phyloP scores from a whole-genome alignment of 176 grass and related monocot species.

The Avena eriantha region DNA sequence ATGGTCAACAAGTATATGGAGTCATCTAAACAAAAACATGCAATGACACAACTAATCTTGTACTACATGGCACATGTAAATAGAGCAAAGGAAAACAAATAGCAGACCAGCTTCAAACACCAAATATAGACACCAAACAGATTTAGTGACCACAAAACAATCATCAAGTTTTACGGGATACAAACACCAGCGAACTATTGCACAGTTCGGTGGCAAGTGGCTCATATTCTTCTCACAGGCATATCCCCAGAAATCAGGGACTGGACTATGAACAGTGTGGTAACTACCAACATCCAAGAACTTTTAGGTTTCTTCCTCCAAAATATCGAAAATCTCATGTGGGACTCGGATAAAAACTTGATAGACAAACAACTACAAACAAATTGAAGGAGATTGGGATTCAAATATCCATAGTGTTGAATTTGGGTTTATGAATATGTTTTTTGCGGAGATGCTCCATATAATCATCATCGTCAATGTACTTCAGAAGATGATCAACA shows the following conservation, averaged over 20 bases:
- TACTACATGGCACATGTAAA: background rate
- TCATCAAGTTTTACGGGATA: background rate
- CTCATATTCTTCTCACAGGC: background rate
- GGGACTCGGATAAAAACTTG: background rate
- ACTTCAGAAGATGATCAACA: constrained; percentile 20
- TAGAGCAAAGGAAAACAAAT: constrained; percentile 1
- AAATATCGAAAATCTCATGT: background rate
- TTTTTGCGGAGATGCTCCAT: background rate
- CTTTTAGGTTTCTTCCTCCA: background rate
- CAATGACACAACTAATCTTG: background rate
- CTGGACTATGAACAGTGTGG: background rate
- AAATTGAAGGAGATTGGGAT: constrained; percentile 1
- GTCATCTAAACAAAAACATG: background rate
- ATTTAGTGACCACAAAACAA: background rate
- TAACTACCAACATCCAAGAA: background rate
- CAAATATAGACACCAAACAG: background rate
- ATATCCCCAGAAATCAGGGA: background rate
- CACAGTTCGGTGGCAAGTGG: background rate
- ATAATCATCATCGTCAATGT: background rate
- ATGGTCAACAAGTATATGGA: background rate
- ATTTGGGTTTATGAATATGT: too few relatives aligned
- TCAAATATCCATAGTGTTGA: background rate
- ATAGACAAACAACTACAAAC: background rate
- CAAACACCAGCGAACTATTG: background rate
- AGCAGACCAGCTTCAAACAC: background rate